Evolutionary conservation across 345 rosid genomes (phyloP), one percentile per base, ranked within the genome.

Genomic region (Eucalyptus curtisii): DNA sequence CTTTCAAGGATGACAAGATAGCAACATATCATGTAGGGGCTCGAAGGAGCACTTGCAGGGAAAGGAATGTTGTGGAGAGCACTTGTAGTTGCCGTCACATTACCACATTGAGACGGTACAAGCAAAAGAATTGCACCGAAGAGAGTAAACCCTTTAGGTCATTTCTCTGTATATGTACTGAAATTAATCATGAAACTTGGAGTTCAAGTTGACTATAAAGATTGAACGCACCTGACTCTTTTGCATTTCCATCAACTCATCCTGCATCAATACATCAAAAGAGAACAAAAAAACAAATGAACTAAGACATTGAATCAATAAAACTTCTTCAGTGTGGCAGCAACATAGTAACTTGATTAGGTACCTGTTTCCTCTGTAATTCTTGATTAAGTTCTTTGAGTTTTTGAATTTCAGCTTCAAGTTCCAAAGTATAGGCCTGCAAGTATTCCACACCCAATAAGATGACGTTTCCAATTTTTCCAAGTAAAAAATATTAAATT

Each of bases 141-240:
- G 20, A 68, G 44, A 17, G 2, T 68, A 68, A 31, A 33, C 44
- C 25, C 82, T 40, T 19, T 40, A 76, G 27, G 84, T 76, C 47
- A 76, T 76, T 76, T 76, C 84, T 76, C 47, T 27, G 79, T n/a
- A 40, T 86, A 27, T 57, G 19, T 86, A 14, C 5, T 17, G n/a
- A 37, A 37, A 86, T 44, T 14, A 4, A 22, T 55, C 30, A 66
- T 31, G 44, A 47, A 17, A 49, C 47, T 27, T 25, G 45, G 40
- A 45, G 59, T 40, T 52, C 85, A 48, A 53, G 33, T 42, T 22
- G 30, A 53, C 47, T 52, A 42, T 25, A 45, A 47, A 49, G 10
- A 66, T 30, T 49, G 48, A n/a, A 64, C 42, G 47, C 55, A 90
- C 91, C 91, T 90, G 88, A 88, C 88, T 90, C 59, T 90, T 90